These are phyloP conservation scores for Pyrenula massariospora DNA, from an alignment of 495 filamentous ascomycete genomes.

Conservation along the genomic window DNA sequence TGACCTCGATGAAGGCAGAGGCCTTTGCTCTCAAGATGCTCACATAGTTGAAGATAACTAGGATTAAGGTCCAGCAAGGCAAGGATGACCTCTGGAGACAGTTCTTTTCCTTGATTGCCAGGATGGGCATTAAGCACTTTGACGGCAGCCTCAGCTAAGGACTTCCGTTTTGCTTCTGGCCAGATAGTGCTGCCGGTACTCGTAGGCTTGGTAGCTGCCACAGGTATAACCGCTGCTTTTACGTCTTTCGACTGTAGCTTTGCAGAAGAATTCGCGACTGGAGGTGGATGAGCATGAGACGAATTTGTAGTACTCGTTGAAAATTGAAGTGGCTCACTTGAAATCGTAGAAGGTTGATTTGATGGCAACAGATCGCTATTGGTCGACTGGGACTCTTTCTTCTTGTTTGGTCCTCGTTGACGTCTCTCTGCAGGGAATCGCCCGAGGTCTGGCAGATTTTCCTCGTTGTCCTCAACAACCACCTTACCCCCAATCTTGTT, in stretches of 20 bases:
- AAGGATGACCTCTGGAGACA: conserved; percentile 21
- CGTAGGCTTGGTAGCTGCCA: conserved; percentile 2
- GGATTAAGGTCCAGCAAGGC: conserved; percentile 33
- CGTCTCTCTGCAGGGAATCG: conserved; percentile 13
- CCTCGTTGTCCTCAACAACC: background rate
- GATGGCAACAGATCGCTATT: background rate
- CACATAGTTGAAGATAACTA: conserved; percentile 36
- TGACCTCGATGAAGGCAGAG: conserved; percentile 28
- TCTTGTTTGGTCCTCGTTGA: conserved; percentile 4
- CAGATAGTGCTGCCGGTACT: conserved; percentile 10
- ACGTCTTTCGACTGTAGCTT: background rate
- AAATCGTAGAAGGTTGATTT: conserved; percentile 1
- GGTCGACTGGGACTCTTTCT: background rate
- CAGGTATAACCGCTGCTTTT: conserved; percentile 1
- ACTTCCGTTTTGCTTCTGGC: conserved; percentile 19
- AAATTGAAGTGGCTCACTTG: background rate
- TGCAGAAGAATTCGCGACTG: background rate
- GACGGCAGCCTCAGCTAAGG: conserved; percentile 18
- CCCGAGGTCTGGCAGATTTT: conserved; percentile 10
- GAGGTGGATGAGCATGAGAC: background rate
- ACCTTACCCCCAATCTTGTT: background rate
- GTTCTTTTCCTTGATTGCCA: conserved; percentile 13
- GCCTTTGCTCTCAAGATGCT: conserved; percentile 29
- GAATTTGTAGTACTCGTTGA: background rate
- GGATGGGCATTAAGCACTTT: conserved; percentile 12